These are phyloP conservation scores for Argentina anserina DNA, from an alignment of 306 rosid genomes.

Conservation along the genomic window DNA sequence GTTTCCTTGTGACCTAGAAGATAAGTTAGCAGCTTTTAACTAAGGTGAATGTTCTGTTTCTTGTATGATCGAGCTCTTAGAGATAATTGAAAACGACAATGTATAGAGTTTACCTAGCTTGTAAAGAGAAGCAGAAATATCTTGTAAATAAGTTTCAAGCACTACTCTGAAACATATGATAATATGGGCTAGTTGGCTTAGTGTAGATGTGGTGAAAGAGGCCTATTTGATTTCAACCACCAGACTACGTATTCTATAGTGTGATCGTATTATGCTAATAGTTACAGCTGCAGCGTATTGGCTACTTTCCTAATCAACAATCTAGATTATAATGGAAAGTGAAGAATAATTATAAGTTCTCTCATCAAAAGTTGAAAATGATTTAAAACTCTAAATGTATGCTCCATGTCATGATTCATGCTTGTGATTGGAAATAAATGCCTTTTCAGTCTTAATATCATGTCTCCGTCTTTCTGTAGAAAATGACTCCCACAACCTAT, in stretches of 20 bases:
- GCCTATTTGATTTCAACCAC: neutral
- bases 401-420: neutral
- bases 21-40: neutral
- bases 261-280: neutral
- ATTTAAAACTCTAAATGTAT: no score
- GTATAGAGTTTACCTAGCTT: neutral
- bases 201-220: neutral
- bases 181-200: neutral
- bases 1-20: no score
- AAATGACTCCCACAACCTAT: conserved; percentile 69
- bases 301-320: neutral
- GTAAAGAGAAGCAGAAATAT: neutral
- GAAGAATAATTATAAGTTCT: neutral
- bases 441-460: conserved; percentile 13
- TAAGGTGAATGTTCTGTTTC: neutral
- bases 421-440: neutral
- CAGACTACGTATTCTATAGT: neutral
- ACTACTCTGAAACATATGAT: neutral
- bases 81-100: neutral
- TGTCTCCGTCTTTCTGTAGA: conserved; percentile 40
- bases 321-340: neutral
- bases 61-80: neutral
- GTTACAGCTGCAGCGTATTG: neutral
- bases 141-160: neutral
- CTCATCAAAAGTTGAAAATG: neutral